A percentile compares a stretch with the other conserved stretches of the same genome.
phyloP scores from a whole-genome alignment of 1,284 basidiomycete genomes.

The Omphalotus olearius region DNA sequence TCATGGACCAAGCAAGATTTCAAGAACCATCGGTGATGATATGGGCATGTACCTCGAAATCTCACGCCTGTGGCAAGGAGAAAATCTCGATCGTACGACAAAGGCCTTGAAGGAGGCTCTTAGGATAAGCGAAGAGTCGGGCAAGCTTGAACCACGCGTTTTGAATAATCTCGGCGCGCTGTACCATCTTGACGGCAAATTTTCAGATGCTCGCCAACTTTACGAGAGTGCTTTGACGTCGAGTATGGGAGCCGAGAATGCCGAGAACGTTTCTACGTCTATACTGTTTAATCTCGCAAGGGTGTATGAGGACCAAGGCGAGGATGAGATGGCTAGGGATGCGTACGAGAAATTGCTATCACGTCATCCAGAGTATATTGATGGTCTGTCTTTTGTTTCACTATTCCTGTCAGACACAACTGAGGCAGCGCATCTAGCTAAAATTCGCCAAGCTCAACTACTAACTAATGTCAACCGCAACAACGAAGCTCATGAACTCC shows the following conservation, averaged over 20 bases:
- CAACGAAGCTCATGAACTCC: slow-evolving; percentile 78
- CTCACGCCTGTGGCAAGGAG: slow-evolving; percentile 82
- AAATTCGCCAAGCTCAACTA: slow-evolving; percentile 85
- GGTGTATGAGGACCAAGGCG: slow-evolving; percentile 80
- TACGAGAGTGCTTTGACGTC: slow-evolving; percentile 69
- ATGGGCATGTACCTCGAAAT: slow-evolving; percentile 85
- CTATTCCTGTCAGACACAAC: slow-evolving; percentile 4
- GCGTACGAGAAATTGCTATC: slow-evolving; percentile 82
- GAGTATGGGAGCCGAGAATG: slow-evolving; percentile 41
- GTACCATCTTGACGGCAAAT: slow-evolving; percentile 67
- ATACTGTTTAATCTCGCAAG: slow-evolving; percentile 87
- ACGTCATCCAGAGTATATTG: slow-evolving; percentile 89
- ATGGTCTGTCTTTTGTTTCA: slow-evolving; percentile 57
- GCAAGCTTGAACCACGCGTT: slow-evolving; percentile 57
- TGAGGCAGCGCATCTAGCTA: slow-evolving; percentile 50
- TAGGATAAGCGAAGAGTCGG: slow-evolving; percentile 49
- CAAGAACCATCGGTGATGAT: slow-evolving; percentile 67
- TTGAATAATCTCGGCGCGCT: slow-evolving; percentile 83
- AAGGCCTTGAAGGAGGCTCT: slow-evolving; percentile 74
- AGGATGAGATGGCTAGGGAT: slow-evolving; percentile 67
- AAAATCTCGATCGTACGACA: slow-evolving; percentile 68
- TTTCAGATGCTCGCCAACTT: slow-evolving; percentile 49
- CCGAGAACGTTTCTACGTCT: slow-evolving; percentile 73
- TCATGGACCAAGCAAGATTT: slow-evolving; percentile 31
- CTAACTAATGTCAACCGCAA: slow-evolving; percentile 61